Evolutionary conservation across 441 rosid species (phyloP).

Genomic region (Sinapis alba): DNA sequence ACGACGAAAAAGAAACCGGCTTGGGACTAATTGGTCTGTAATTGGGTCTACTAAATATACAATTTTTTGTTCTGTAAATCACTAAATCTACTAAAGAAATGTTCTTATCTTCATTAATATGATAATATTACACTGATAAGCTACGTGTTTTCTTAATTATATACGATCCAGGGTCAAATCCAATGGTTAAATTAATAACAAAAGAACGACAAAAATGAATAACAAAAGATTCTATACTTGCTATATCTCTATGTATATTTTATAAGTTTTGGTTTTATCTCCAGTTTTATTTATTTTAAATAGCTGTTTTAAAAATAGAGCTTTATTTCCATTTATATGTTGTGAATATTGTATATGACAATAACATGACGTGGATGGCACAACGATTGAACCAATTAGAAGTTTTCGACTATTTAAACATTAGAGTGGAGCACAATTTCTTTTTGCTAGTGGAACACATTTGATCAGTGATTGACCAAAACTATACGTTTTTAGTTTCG

Average conservation of each 20-base stretch:
- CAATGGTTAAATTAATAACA: constrained; percentile 1
- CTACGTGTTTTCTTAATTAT: neutral
- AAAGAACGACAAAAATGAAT: neutral
- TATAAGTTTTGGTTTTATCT: neutral
- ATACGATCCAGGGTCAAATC: neutral
- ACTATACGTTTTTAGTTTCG: neutral
- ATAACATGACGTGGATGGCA: constrained; percentile 17
- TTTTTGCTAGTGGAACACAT: constrained; percentile 9
- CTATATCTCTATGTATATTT: neutral
- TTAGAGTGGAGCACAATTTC: neutral
- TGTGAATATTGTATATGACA: constrained; percentile 16
- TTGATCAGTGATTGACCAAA: neutral
- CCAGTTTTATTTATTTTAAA: neutral
- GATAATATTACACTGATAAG: neutral
- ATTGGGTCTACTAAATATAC: neutral
- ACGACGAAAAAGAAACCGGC: neutral
- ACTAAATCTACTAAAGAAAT: neutral
- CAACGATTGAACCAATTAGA: neutral
- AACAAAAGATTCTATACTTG: neutral
- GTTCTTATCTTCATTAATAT: neutral
- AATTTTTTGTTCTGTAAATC: neutral
- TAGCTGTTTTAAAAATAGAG: neutral
- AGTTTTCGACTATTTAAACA: neutral
- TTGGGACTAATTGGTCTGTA: neutral
- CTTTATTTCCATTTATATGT: neutral